Percentiles rank a stretch among this genome's conserved stretches.
Evolutionary conservation across 1,284 basidiomycete genomes (phyloP).

Genomic region (Mycena citricolor): DNA sequence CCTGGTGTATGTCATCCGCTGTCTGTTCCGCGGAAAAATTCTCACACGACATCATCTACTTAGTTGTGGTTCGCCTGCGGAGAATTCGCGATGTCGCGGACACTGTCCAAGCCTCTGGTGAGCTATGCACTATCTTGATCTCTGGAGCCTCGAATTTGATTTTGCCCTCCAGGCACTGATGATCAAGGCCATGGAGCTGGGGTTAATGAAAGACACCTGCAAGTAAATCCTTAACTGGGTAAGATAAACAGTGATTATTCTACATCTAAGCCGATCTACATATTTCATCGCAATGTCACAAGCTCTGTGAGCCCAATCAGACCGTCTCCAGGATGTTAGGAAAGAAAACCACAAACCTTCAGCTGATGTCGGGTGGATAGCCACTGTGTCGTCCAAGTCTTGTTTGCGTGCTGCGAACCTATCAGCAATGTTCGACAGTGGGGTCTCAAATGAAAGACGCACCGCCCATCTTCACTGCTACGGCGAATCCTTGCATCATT

Average conservation of each 20-base stretch:
- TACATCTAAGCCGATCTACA: too few species aligned
- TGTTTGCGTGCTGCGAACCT: conserved; percentile 64
- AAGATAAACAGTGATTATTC: too few species aligned
- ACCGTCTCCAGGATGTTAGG: too few species aligned
- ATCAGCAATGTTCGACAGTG: neutral
- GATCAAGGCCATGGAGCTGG: conserved; percentile 34
- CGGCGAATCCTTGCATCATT: conserved; percentile 96
- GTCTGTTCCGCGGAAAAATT: neutral
- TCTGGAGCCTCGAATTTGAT: neutral
- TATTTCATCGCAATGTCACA: too few species aligned
- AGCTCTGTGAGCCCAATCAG: too few species aligned
- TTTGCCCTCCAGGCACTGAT: conserved; percentile 28
- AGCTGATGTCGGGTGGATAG: conserved; percentile 84
- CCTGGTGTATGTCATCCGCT: conserved; percentile 29
- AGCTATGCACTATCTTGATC: conserved; percentile 5
- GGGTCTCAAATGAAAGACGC: neutral
- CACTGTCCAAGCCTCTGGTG: conserved; percentile 37
- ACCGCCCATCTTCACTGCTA: conserved; percentile 75
- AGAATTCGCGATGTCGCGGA: conserved; percentile 33
- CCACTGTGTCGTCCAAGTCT: conserved; percentile 87
- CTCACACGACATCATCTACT: neutral
- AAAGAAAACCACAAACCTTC: conserved; percentile 53
- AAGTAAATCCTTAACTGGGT: too few species aligned
- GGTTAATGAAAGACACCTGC: conserved; percentile 24
- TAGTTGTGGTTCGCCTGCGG: conserved; percentile 39